Evolutionary conservation across 2,329 filamentous ascomycete genomes (phyloP).

Genomic region (Aureobasidium zeae): DNA sequence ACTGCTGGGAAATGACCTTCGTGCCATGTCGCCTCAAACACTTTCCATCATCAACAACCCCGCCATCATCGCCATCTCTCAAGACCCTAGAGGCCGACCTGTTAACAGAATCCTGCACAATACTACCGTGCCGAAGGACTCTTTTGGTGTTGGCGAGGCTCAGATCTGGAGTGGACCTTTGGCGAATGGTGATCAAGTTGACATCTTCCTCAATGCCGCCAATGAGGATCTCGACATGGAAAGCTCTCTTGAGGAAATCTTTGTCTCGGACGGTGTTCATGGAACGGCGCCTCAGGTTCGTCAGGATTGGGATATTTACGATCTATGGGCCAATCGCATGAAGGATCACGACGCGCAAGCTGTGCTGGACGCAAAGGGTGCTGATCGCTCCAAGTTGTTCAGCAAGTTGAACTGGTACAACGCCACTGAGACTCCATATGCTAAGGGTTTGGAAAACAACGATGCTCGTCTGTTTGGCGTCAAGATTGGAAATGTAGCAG

Average conservation of each 20-base stretch:
- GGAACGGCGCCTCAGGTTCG: slow-evolving; percentile 34
- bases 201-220: slow-evolving; percentile 45
- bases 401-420: neutral
- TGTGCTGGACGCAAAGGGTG: neutral
- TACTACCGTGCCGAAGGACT: slow-evolving; percentile 35
- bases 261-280: slow-evolving; percentile 31
- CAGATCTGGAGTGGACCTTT: slow-evolving; percentile 43
- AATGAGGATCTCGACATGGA: slow-evolving; percentile 38
- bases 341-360: slow-evolving; percentile 27
- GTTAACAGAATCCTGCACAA: slow-evolving; percentile 10
- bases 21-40: slow-evolving; percentile 32
- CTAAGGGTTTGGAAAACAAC: neutral
- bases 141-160: slow-evolving; percentile 38
- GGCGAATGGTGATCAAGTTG: slow-evolving; percentile 38
- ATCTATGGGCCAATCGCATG: slow-evolving; percentile 51
- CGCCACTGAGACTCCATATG: neutral
- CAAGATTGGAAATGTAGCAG: neutral
- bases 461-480: neutral
- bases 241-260: slow-evolving; percentile 45
- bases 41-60: slow-evolving; percentile 41
- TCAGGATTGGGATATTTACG: slow-evolving; percentile 44
- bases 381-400: neutral
- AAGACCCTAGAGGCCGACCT: slow-evolving; percentile 33
- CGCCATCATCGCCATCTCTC: slow-evolving; percentile 41
- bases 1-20: slow-evolving; percentile 40